These are phyloP conservation scores for Cordyceps fumosorosea DNA, from an alignment of 2,329 filamentous ascomycete genomes.

Conservation along the genomic window DNA sequence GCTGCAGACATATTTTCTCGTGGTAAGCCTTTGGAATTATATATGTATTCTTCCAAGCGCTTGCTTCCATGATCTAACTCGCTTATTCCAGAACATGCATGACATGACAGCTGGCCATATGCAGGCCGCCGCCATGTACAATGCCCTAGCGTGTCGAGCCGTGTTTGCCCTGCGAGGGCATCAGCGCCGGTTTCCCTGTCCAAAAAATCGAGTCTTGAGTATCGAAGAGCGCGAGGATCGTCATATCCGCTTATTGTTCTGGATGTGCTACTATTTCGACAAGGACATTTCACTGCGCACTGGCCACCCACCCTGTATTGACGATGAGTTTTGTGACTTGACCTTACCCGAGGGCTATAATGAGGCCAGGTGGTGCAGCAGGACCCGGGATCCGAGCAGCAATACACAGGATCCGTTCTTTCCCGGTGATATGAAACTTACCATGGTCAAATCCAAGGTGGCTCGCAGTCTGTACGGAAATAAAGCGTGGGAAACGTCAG, in stretches of 20 bases:
- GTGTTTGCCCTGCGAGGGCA: constrained; percentile 45
- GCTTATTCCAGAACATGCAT: constrained; percentile 29
- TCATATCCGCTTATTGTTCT: constrained; percentile 41
- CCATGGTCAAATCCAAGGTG: constrained; percentile 45
- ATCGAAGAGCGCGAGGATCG: constrained; percentile 22
- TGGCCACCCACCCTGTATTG: constrained; percentile 44
- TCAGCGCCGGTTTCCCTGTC: constrained; percentile 17
- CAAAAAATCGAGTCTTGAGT: constrained; percentile 14
- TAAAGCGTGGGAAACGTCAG: constrained; percentile 40
- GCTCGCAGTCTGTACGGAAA: constrained; percentile 44
- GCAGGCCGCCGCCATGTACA: constrained; percentile 37
- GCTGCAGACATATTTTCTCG: constrained; percentile 39
- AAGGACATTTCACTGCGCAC: constrained; percentile 50
- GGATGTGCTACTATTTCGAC: constrained; percentile 48
- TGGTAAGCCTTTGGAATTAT: constrained; percentile 31
- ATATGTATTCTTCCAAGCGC: too few species aligned
- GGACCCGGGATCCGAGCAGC: background rate
- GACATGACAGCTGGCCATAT: constrained; percentile 40
- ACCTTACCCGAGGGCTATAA: constrained; percentile 35
- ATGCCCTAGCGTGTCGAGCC: constrained; percentile 38
- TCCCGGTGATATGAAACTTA: constrained; percentile 42
- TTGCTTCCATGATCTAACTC: background rate
- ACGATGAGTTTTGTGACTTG: constrained; percentile 47
- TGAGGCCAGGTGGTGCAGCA: constrained; percentile 18
- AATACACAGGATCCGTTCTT: constrained; percentile 25